Conservation (phyloP, 495 filamentous ascomycete genomes). For the Acidomyces sp. region DNA sequence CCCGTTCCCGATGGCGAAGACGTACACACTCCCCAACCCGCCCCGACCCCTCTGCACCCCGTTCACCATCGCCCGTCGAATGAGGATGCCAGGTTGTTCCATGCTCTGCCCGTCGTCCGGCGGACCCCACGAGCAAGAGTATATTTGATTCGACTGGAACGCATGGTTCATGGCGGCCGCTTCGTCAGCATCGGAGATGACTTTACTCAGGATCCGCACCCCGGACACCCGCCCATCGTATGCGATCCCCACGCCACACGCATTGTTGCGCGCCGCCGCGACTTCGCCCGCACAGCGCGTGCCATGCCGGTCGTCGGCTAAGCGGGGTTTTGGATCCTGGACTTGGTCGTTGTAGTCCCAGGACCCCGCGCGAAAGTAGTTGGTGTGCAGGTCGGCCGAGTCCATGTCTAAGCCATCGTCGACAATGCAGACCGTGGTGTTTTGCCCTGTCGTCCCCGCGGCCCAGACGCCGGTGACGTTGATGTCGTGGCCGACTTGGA, state of each 20-base stretch:
- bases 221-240: slow-evolving; percentile 83
- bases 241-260: slow-evolving; percentile 91
- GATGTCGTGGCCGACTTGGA: slow-evolving; percentile 75
- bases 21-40: slow-evolving; percentile 81
- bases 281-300: slow-evolving; percentile 94
- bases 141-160: slow-evolving; percentile 84
- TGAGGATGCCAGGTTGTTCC: slow-evolving; percentile 84
- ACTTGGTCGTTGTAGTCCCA: slow-evolving; percentile 88
- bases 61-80: slow-evolving; percentile 79
- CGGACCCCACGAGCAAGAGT: slow-evolving; percentile 97
- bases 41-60: slow-evolving; percentile 77
- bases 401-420: slow-evolving; percentile 97
- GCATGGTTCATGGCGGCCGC: slow-evolving; percentile 84
- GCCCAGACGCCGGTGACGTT: slow-evolving; percentile 90
- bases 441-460: slow-evolving; percentile 82
- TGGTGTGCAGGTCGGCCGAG: slow-evolving; percentile 81
- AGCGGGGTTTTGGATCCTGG: slow-evolving; percentile 61
- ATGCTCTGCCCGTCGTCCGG: slow-evolving; percentile 85
- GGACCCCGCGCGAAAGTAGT: slow-evolving; percentile 81
- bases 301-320: slow-evolving; percentile 76
- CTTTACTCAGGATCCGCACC: slow-evolving; percentile 76
- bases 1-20: slow-evolving; percentile 95
- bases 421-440: slow-evolving; percentile 80
- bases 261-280: slow-evolving; percentile 74
- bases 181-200: slow-evolving; percentile 89